These are phyloP conservation scores for Suillus decipiens DNA, from an alignment of 768 basidiomycete species.

Conservation along the genomic window DNA sequence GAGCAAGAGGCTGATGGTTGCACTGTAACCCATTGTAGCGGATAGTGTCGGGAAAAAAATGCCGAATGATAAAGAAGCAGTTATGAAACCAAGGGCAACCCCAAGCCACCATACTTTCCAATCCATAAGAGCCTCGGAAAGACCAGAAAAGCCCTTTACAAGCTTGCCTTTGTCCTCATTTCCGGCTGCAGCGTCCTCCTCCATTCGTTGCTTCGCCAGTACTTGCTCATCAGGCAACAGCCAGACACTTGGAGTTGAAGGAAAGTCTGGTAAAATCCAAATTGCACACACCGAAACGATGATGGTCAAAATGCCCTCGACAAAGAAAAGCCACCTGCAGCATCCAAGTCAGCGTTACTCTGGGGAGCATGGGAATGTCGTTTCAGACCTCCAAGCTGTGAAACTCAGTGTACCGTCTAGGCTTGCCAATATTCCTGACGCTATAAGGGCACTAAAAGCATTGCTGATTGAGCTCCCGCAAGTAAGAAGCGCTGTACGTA, in stretches of 20 bases:
- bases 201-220: constrained; percentile 58
- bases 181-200: constrained; percentile 59
- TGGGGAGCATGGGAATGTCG: background rate
- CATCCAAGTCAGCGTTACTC: background rate
- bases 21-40: no score
- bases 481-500: constrained; percentile 63
- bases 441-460: constrained; percentile 77
- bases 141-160: constrained; percentile 41
- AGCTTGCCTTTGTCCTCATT: constrained; percentile 46
- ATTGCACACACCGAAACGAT: constrained; percentile 50
- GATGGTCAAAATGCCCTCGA: constrained; percentile 62
- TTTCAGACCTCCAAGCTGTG: constrained; percentile 40
- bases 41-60: no score
- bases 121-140: constrained; percentile 61
- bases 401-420: constrained; percentile 70
- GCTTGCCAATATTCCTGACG: constrained; percentile 68
- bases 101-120: constrained; percentile 85
- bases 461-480: constrained; percentile 77
- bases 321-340: constrained; percentile 67
- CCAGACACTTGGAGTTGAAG: constrained; percentile 57
- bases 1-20: no score
- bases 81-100: constrained; percentile 56
- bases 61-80: constrained; percentile 66
- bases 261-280: constrained; percentile 75
- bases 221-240: constrained; percentile 54